A percentile compares a stretch with the other conserved stretches of the same genome.
phyloP scores from a whole-genome alignment of 345 rosid genomes.

The Conringia planisiliqua region DNA sequence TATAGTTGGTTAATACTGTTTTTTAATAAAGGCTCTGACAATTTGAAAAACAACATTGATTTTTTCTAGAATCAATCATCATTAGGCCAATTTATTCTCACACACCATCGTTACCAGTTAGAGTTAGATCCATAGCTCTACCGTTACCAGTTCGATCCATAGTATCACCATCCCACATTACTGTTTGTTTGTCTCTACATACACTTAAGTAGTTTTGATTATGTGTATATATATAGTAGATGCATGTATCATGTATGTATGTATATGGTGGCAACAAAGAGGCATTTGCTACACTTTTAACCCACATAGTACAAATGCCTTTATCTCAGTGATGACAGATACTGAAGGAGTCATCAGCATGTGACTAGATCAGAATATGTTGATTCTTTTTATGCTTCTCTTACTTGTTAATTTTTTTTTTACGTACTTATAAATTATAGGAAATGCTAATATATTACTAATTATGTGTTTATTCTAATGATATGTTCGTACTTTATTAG shows the following conservation, averaged over 20 bases:
- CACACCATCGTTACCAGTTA: background rate
- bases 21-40: background rate
- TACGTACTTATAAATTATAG: background rate
- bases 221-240: background rate
- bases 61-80: background rate
- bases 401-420: background rate
- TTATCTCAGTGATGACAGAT: conserved; percentile 29
- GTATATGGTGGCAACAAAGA: conserved; percentile 11
- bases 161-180: background rate
- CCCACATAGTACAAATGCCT: conserved; percentile 23
- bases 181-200: background rate
- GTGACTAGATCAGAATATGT: conserved; percentile 31
- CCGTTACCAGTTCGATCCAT: background rate
- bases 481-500: conserved; percentile 14
- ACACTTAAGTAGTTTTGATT: background rate
- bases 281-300: conserved; percentile 27
- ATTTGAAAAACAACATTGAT: background rate
- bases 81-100: background rate
- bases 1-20: background rate
- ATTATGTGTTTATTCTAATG: background rate
- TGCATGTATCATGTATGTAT: background rate
- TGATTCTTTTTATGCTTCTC: conserved; percentile 30
- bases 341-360: conserved; percentile 35
- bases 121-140: background rate
- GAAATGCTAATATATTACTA: background rate